Conservation (phyloP, 306 rosid genomes). For the Acacia crassicarpa region DNA sequence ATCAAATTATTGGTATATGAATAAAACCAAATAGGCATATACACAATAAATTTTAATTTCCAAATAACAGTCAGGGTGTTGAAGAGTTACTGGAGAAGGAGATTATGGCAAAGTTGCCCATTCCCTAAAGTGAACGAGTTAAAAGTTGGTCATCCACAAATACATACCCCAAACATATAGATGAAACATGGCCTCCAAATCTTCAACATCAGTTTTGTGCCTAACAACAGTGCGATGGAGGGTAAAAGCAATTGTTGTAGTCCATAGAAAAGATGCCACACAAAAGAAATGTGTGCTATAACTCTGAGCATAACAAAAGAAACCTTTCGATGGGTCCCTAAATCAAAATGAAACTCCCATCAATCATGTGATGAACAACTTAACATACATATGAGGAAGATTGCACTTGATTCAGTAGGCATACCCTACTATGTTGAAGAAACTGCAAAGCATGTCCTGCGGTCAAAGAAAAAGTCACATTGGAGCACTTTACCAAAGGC, state of each 20-base stretch:
- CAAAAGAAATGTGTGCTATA: conserved; percentile 93
- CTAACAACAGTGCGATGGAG: conserved; percentile 94
- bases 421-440: conserved; percentile 95
- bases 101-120: conserved; percentile 22
- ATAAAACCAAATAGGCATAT: conserved; percentile 19
- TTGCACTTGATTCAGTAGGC: conserved; percentile 28
- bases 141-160: conserved; percentile 25
- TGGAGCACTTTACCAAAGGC: conserved; percentile 33
- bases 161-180: conserved; percentile 98
- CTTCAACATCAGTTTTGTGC: conserved; percentile 97
- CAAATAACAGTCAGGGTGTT: conserved; percentile 10
- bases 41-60: conserved; percentile 8
- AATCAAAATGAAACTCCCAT: conserved; percentile 34
- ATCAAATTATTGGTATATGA: conserved; percentile 6
- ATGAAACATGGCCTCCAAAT: conserved; percentile 94
- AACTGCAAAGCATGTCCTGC: conserved; percentile 99
- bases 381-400: conserved; percentile 26
- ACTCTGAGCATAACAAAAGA: conserved; percentile 87
- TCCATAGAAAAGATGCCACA: conserved; percentile 98
- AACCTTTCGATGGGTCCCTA: conserved; percentile 93
- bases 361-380: conserved; percentile 21
- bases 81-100: conserved; percentile 9
- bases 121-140: conserved; percentile 13
- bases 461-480: conserved; percentile 32
- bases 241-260: conserved; percentile 95